These are phyloP conservation scores for Cymodocea nodosa DNA, from an alignment of 116 monocot species.

Conservation along the genomic window DNA sequence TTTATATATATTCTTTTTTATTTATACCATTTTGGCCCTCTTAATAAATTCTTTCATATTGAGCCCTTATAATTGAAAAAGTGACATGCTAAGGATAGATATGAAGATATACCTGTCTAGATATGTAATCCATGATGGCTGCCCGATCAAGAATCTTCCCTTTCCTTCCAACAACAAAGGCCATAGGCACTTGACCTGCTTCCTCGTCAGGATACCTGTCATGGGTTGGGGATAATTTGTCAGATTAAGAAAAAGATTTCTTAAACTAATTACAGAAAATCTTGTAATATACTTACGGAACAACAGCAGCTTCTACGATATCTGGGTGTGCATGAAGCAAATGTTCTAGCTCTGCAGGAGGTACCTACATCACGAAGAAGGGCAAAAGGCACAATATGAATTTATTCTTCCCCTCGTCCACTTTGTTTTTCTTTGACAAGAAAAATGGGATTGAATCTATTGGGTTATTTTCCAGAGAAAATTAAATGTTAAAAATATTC, in stretches of 20 bases:
- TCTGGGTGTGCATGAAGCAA: constrained; percentile 31
- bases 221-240: neutral
- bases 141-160: constrained; percentile 26
- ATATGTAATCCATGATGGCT: constrained; percentile 56
- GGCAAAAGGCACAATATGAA: neutral
- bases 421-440: too few relatives aligned
- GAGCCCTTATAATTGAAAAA: neutral
- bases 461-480: too few relatives aligned
- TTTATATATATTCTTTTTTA: too few relatives aligned
- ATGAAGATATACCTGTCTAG: constrained; percentile 25
- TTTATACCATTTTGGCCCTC: too few relatives aligned
- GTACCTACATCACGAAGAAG: constrained; percentile 13
- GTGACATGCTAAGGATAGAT: neutral
- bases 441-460: too few relatives aligned
- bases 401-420: neutral
- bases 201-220: constrained; percentile 64
- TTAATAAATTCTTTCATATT: neutral
- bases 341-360: constrained; percentile 42
- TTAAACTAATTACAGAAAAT: neutral
- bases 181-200: constrained; percentile 79
- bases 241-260: too few relatives aligned
- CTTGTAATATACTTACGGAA: constrained; percentile 35
- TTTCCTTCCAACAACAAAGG: constrained; percentile 58
- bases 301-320: constrained; percentile 41
- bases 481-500: too few relatives aligned